Evolutionary conservation across 129 eudicot genomes (phyloP), one percentile per base, ranked within the genome.

Genomic region (Chrysanthemum makinoi): DNA sequence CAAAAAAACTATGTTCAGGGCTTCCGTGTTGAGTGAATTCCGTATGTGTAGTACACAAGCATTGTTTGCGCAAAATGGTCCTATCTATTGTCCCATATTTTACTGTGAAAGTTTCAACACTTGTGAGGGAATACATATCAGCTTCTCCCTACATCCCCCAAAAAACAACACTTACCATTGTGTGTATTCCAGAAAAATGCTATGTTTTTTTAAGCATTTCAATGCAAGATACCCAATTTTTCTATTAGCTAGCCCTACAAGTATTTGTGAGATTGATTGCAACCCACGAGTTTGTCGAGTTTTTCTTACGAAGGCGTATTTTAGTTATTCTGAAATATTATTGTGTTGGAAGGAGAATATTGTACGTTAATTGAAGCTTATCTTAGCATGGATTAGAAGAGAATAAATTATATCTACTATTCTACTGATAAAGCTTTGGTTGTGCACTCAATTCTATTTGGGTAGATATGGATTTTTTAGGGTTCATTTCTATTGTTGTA

Each of bases 11-110:
- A 22, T 64, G 61, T 55, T 44, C n/a, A 48, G 51, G 44, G 72
- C 10, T 75, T 75, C 70, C 47, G 6, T 73, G 63, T 62, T 18
- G 13, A 62, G 33, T 49, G 66, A 62, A 49, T 28, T 62, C 80
- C 74, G 68, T 75, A 75, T 57, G 74, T 67, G 74, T 30, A 66
- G 74, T 67, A 67, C 80, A 67, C 62, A 75, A 67, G 43, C 51
- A 74, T 74, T 16, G 30, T 68, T 53, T 54, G 54, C 10, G 74
- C 53, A 67, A 17, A 47, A n/a, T 62, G 60, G 22, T 20, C 33
- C 53, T 43, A 52, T 54, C 33, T 10, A 13, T 4, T 55, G 35
- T 56, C 10, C 52, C 65, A 70, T 55, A 6, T 55, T 51, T 70
- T 70, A 11, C 24, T 22, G 15, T 39, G n/a, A 55, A 56, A 55